Evolutionary conservation across 1,284 basidiomycete genomes (phyloP).

Genomic region (Bjerkandera adusta): DNA sequence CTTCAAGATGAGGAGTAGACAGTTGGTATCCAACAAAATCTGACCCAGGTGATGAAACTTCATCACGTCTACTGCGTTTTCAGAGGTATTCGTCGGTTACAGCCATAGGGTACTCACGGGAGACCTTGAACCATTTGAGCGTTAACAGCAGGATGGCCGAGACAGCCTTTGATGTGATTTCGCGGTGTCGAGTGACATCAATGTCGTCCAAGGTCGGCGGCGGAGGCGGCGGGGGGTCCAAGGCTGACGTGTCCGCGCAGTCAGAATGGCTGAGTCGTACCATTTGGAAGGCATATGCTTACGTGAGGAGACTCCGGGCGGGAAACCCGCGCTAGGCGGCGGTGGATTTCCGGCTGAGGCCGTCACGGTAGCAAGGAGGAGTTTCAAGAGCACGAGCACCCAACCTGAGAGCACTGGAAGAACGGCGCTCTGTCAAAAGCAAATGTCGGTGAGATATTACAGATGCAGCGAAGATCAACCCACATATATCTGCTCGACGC

Average conservation of each 20-base stretch:
- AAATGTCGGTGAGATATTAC: too few relatives aligned
- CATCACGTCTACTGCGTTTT: constrained; percentile 74
- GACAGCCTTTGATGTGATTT: constrained; percentile 96
- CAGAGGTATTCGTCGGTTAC: constrained; percentile 5
- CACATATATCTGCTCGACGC: constrained; percentile 91
- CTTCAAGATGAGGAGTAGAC: constrained; percentile 91
- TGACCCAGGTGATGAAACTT: constrained; percentile 98
- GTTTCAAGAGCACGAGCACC: constrained; percentile 88
- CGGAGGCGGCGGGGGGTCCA: constrained; percentile 55
- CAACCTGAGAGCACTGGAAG: constrained; percentile 83
- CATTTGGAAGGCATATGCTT: constrained; percentile 25
- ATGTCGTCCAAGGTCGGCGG: constrained; percentile 91
- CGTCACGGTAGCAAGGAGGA: constrained; percentile 86
- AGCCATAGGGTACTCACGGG: constrained; percentile 58
- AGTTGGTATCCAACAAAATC: constrained; percentile 93
- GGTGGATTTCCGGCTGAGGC: constrained; percentile 62
- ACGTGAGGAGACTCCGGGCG: constrained; percentile 70
- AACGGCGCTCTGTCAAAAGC: constrained; percentile 56
- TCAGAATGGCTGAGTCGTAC: constrained; percentile 9
- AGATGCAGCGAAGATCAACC: constrained; percentile 30
- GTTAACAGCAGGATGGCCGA: constrained; percentile 91
- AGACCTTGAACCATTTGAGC: constrained; percentile 98
- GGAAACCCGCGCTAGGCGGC: constrained; percentile 63
- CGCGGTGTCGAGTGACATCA: constrained; percentile 93
- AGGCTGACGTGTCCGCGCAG: constrained; percentile 37